A percentile compares a stretch with the other conserved stretches of the same genome.
Conservation (phyloP, 192 early-diverging fungal genomes). For the Gonapodya prolifera region DNA sequence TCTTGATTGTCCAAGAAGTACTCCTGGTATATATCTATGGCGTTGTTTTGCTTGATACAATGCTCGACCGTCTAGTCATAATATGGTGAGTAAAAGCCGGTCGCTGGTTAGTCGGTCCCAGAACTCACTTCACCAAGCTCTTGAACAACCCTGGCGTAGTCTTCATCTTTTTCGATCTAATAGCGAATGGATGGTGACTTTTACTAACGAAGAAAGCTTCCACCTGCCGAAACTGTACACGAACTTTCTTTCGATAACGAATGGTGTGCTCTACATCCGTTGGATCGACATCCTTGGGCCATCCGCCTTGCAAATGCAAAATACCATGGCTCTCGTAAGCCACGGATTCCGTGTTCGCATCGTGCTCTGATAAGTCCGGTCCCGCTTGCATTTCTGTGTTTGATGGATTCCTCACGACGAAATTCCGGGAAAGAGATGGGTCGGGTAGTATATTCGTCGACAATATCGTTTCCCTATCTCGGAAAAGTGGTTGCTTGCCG, state of each 20-base stretch:
- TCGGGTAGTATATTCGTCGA: slow-evolving; percentile 26
- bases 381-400: slow-evolving; percentile 29
- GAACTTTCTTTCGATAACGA: slow-evolving; percentile 48
- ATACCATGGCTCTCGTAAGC: not conserved
- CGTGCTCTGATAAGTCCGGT: slow-evolving; percentile 46
- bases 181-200: too few species aligned
- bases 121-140: slow-evolving; percentile 27
- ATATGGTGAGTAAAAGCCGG: not conserved
- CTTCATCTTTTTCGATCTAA: slow-evolving; percentile 55
- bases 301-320: slow-evolving; percentile 38
- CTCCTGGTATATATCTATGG: slow-evolving; percentile 54
- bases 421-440: slow-evolving; percentile 31
- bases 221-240: too few species aligned
- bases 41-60: slow-evolving; percentile 53
- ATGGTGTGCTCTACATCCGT: slow-evolving; percentile 52
- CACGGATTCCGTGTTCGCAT: slow-evolving; percentile 19
- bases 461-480: slow-evolving; percentile 24
- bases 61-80: slow-evolving; percentile 36
- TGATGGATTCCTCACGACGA: slow-evolving; percentile 34
- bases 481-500: slow-evolving; percentile 37
- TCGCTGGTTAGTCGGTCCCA: not conserved
- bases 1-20: slow-evolving; percentile 38
- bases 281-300: slow-evolving; percentile 51
- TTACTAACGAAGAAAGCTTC: too few species aligned
- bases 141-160: slow-evolving; percentile 39